Evolutionary conservation across 2,329 filamentous ascomycete species (phyloP).

Genomic region (Periglandula ipomoeae): DNA sequence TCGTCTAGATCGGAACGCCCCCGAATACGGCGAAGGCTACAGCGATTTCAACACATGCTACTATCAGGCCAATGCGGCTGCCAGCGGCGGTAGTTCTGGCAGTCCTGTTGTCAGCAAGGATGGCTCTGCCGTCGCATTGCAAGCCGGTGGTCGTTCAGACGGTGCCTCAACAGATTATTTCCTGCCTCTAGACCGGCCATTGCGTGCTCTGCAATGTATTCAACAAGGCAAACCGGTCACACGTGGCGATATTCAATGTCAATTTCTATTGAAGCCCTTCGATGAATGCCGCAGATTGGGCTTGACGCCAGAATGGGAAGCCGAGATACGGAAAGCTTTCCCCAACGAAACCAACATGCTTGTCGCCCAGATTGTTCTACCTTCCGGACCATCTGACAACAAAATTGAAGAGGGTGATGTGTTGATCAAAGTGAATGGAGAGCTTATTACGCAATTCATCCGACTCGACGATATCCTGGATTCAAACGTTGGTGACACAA

Average conservation of each 20-base stretch:
- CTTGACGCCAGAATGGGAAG: slow-evolving; percentile 77
- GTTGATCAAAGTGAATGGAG: slow-evolving; percentile 83
- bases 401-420: slow-evolving; percentile 94
- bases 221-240: slow-evolving; percentile 65
- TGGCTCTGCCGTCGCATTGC: slow-evolving; percentile 82
- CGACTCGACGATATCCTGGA: slow-evolving; percentile 87
- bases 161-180: slow-evolving; percentile 98
- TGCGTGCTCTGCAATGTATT: slow-evolving; percentile 79
- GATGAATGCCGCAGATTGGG: slow-evolving; percentile 91
- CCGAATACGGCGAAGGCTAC: slow-evolving; percentile 95
- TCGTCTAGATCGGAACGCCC: slow-evolving; percentile 89
- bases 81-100: slow-evolving; percentile 94
- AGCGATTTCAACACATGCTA: slow-evolving; percentile 96
- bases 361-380: slow-evolving; percentile 89
- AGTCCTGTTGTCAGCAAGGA: slow-evolving; percentile 96
- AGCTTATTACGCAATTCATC: slow-evolving; percentile 88
- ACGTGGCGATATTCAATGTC: slow-evolving; percentile 95
- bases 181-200: slow-evolving; percentile 80
- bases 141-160: slow-evolving; percentile 88
- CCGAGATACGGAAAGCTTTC: slow-evolving; percentile 70
- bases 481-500: slow-evolving; percentile 68
- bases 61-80: slow-evolving; percentile 94
- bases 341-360: slow-evolving; percentile 95
- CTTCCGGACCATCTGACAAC: slow-evolving; percentile 75
- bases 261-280: slow-evolving; percentile 94